Evolutionary conservation across 2,329 filamentous ascomycete genomes (phyloP).

Genomic region (Diaporthe citri): DNA sequence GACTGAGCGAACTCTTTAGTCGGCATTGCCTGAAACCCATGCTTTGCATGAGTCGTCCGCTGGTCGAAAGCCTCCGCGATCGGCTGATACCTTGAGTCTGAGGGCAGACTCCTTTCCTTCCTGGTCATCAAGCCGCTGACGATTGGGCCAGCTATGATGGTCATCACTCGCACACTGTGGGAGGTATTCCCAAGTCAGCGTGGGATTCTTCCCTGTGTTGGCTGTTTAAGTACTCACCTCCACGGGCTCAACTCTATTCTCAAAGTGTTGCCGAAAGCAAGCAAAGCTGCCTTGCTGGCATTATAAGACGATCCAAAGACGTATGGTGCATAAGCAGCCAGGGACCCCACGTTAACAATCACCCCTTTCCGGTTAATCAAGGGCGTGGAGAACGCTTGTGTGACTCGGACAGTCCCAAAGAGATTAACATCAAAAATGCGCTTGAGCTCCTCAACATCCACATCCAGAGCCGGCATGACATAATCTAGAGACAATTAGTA

Average conservation of each 20-base stretch:
- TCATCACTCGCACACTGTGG: neutral
- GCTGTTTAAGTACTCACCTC: neutral
- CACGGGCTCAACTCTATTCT: neutral
- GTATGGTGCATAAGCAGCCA: constrained; percentile 12
- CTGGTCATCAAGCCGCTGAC: constrained; percentile 9
- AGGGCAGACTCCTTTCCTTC: neutral
- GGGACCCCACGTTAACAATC: constrained; percentile 3
- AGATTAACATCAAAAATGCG: constrained; percentile 10
- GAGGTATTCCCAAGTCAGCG: neutral
- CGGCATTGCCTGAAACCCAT: neutral
- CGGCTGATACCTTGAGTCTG: neutral
- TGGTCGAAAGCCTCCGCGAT: neutral
- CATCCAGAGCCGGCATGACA: constrained; percentile 6
- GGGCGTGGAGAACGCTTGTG: neutral
- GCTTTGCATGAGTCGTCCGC: constrained; percentile 1
- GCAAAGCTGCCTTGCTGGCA: constrained; percentile 2
- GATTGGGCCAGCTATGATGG: constrained; percentile 1
- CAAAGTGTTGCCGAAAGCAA: neutral
- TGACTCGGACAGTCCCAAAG: constrained; percentile 3
- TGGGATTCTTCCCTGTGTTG: neutral
- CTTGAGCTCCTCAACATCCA: constrained; percentile 9
- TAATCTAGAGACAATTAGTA: neutral
- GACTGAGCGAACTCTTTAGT: constrained; percentile 4
- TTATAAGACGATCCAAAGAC: constrained; percentile 7
- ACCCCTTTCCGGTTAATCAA: neutral